phyloP scores from a whole-genome alignment of 768 basidiomycete genomes.

The Lactarius evosmus region DNA sequence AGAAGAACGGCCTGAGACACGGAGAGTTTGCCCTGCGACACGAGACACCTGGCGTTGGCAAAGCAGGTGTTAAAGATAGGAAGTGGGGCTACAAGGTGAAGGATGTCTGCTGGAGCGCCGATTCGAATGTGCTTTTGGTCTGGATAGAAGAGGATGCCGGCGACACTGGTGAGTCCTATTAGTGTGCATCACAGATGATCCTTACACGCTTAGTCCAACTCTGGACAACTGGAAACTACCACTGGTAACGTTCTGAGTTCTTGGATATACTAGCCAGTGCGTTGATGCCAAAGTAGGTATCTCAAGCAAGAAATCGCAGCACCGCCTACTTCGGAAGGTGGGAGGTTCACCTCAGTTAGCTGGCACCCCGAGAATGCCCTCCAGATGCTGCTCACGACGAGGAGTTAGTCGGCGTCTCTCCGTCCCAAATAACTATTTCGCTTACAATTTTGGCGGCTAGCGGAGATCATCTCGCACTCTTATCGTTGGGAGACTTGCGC shows the following conservation, averaged over 20 bases:
- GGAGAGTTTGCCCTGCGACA: slow-evolving; percentile 76
- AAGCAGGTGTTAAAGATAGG: slow-evolving; percentile 34
- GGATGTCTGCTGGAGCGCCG: slow-evolving; percentile 83
- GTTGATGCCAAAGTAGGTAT: slow-evolving; percentile 53
- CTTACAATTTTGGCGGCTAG: slow-evolving; percentile 34
- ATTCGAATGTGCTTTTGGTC: slow-evolving; percentile 78
- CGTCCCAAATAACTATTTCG: not conserved
- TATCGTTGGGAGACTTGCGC: slow-evolving; percentile 79
- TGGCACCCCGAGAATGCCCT: slow-evolving; percentile 89
- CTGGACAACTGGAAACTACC: slow-evolving; percentile 93
- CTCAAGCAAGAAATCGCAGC: slow-evolving; percentile 84
- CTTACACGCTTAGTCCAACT: slow-evolving; percentile 66
- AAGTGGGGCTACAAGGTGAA: slow-evolving; percentile 69
- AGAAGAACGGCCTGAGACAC: slow-evolving; percentile 90
- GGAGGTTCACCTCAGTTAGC: slow-evolving; percentile 64
- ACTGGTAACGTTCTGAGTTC: slow-evolving; percentile 57
- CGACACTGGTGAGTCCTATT: slow-evolving; percentile 60
- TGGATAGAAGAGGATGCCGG: slow-evolving; percentile 72
- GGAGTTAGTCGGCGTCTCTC: slow-evolving; percentile 44
- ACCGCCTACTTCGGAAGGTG: slow-evolving; percentile 37
- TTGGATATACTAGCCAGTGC: slow-evolving; percentile 3
- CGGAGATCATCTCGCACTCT: slow-evolving; percentile 52
- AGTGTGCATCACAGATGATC: slow-evolving; percentile 14
- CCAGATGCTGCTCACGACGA: slow-evolving; percentile 61
- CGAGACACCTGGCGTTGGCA: slow-evolving; percentile 29